These are phyloP conservation scores for Penicillium freii DNA, from an alignment of 2,329 filamentous ascomycete species.

Conservation along the genomic window DNA sequence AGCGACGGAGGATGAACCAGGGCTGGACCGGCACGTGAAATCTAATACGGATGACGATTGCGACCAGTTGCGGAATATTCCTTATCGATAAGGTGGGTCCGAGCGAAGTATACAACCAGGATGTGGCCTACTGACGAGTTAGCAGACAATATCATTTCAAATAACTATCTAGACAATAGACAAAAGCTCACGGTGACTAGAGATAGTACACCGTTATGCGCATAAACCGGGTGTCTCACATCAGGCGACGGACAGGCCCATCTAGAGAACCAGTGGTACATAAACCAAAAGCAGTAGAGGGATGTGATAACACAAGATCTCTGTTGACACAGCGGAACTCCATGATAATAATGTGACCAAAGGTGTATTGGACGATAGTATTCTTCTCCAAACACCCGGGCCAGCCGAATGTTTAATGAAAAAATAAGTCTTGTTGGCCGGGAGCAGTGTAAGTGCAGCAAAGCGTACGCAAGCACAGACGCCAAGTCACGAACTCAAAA, in stretches of 20 bases:
- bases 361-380: too few relatives aligned
- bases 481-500: constrained; percentile 39
- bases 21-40: background rate
- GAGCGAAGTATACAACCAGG: background rate
- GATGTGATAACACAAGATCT: background rate
- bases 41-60: background rate
- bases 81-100: background rate
- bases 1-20: background rate
- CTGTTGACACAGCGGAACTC: background rate
- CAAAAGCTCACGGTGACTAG: background rate
- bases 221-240: background rate
- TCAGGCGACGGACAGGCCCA: background rate
- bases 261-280: background rate
- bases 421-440: constrained; percentile 60
- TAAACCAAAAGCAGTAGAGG: background rate
- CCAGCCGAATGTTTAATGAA: constrained; percentile 58
- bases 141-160: background rate
- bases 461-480: constrained; percentile 70
- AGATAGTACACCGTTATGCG: background rate
- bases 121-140: background rate
- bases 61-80: background rate
- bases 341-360: background rate
- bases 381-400: constrained; percentile 50
- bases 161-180: background rate
- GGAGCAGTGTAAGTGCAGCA: constrained; percentile 68